phyloP scores from a whole-genome alignment of 305 asterid genomes.

The Fraxinus xanthoxyloides region DNA sequence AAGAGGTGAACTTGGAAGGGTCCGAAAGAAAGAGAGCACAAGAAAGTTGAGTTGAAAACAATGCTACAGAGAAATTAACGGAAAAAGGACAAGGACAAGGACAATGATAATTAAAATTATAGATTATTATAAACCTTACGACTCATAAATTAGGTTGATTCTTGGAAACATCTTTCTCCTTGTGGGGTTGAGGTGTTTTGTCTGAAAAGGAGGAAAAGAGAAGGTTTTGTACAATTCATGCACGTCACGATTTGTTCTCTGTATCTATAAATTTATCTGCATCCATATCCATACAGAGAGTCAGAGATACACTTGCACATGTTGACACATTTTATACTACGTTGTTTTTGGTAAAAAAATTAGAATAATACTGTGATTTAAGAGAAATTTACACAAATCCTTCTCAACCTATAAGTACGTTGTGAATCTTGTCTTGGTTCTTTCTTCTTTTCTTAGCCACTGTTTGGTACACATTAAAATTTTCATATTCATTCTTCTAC shows the following conservation, averaged over 20 bases:
- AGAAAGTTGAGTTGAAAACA: conserved; percentile 7
- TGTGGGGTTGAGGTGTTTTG: neutral
- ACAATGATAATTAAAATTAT: neutral
- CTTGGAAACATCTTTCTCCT: neutral
- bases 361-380: neutral
- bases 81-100: neutral
- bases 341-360: neutral
- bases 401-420: neutral
- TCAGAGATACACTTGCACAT: neutral
- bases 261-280: neutral
- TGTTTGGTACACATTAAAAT: too few relatives aligned
- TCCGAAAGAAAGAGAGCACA: conserved; percentile 21
- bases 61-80: conserved; percentile 19
- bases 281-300: too few relatives aligned
- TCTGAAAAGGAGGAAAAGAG: neutral
- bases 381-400: neutral
- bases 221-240: neutral
- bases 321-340: neutral
- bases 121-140: neutral
- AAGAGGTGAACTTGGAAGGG: conserved; percentile 16
- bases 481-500: too few relatives aligned
- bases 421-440: neutral
- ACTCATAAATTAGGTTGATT: neutral
- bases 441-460: too few relatives aligned
- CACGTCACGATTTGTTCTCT: neutral